Conservation (phyloP, 2,329 filamentous ascomycete species). For the Cladosporium halotolerans region DNA sequence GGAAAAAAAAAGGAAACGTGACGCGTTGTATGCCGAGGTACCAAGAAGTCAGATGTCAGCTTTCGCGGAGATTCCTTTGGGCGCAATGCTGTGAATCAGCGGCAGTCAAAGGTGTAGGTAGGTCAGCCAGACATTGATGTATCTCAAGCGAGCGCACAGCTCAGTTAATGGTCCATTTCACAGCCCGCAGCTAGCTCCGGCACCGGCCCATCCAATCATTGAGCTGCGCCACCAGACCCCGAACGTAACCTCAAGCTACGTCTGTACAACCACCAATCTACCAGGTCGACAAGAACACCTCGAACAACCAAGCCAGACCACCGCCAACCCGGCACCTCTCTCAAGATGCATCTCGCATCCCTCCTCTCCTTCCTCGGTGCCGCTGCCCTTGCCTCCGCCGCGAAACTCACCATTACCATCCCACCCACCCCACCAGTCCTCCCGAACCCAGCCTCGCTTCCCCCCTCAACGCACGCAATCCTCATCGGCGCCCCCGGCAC, state of each 20-base stretch:
- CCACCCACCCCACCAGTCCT: constrained; percentile 37
- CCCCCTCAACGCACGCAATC: constrained; percentile 57
- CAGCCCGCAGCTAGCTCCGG: too few relatives aligned
- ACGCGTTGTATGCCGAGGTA: neutral
- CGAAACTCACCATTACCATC: constrained; percentile 47
- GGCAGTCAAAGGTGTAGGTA: neutral
- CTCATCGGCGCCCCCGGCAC: constrained; percentile 42
- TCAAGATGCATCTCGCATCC: neutral
- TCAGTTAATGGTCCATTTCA: neutral
- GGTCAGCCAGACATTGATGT: neutral
- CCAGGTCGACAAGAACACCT: neutral
- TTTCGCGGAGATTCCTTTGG: neutral
- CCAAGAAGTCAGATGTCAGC: neutral
- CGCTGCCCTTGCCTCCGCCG: constrained; percentile 31
- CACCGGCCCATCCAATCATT: neutral
- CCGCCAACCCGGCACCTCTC: neutral
- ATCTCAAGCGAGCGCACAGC: neutral
- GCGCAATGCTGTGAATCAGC: neutral
- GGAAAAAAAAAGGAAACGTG: too few relatives aligned
- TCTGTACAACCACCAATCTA: neutral
- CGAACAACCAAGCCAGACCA: too few relatives aligned
- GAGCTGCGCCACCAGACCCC: neutral
- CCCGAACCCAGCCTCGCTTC: constrained; percentile 42
- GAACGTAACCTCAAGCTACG: constrained; percentile 1
- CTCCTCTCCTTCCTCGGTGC: constrained; percentile 11